Evolutionary conservation across 2,329 filamentous ascomycete species (phyloP).

Genomic region (Paracoccidioides lutzii): DNA sequence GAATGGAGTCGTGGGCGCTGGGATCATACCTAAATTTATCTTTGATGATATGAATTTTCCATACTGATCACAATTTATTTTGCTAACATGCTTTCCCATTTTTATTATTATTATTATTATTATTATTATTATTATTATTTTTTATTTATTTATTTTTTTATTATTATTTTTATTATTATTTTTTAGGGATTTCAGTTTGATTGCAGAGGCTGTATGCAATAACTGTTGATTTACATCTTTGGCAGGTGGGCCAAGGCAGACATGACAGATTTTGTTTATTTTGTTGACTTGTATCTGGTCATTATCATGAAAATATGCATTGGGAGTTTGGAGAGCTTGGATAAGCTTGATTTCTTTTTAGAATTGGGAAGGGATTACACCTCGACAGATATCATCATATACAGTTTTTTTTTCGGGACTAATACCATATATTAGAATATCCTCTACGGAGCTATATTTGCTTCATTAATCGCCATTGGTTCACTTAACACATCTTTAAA

Average conservation of each 20-base stretch:
- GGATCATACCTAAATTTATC: background rate
- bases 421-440: background rate
- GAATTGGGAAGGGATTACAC: background rate
- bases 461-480: too few species aligned
- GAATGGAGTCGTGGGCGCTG: slow-evolving; percentile 18
- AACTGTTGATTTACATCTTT: too few species aligned
- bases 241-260: too few species aligned
- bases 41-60: background rate
- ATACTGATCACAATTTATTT: background rate
- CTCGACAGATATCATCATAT: background rate
- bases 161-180: too few species aligned
- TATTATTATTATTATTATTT: too few species aligned
- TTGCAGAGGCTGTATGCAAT: background rate
- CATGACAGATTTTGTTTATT: background rate
- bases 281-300: background rate
- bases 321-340: slow-evolving; percentile 1
- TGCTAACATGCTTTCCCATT: background rate
- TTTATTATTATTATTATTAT: too few species aligned
- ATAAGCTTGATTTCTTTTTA: background rate
- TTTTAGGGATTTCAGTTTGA: background rate
- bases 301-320: background rate
- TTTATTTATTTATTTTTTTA: too few species aligned
- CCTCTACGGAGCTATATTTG: background rate
- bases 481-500: too few species aligned
- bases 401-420: background rate